Evolutionary conservation across 2,329 filamentous ascomycete genomes (phyloP), one percentile per base, ranked within the genome.

Genomic region (Septoria linicola): DNA sequence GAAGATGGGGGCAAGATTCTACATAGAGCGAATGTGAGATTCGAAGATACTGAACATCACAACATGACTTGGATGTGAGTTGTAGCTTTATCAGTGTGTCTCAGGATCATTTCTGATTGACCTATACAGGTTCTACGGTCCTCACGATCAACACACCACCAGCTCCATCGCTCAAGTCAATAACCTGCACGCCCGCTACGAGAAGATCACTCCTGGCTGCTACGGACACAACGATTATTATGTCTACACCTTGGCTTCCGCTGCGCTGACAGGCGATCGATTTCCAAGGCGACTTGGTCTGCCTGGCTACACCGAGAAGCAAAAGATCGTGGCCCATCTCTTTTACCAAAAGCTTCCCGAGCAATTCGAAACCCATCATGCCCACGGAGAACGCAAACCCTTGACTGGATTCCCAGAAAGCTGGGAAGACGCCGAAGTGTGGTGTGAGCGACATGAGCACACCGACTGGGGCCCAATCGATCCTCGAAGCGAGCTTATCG

Each of bases 181-280:
- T 30, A 39, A 49, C 39, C 16, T 31, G 7, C 46, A 49, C 16
- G 46, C 46, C 27, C 39, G 39, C 20, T 37, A 49, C 19, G 19
- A 41, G 21, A 39, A 49, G 31, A 39, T 42, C 13, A 49, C 46
- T 8, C 46, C 46, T 3, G 39, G 32, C 20, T 46, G 43, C 10
- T 46, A 46, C 30, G 43, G 43, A 16, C 43, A 46, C 20, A 46
- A 46, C 32, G 43, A 46, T 7, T 31, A 46, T 11, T 46, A 46
- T 21, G n/a, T 46, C 20, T 46, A 46, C 32, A 46, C 43, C n/a
- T 14, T 46, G 8, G 32, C 27, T 8, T 31, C 27, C 4, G 20
- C 31, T 8, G 43, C 34, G 21, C 32, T 32, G 10, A 35, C 34
- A 10, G 43, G 43, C 11, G 43, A 46, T 34, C n/a, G 21, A 16